phyloP scores from a whole-genome alignment of 1,139 yeast genomes.

The Candida freyschussii region DNA sequence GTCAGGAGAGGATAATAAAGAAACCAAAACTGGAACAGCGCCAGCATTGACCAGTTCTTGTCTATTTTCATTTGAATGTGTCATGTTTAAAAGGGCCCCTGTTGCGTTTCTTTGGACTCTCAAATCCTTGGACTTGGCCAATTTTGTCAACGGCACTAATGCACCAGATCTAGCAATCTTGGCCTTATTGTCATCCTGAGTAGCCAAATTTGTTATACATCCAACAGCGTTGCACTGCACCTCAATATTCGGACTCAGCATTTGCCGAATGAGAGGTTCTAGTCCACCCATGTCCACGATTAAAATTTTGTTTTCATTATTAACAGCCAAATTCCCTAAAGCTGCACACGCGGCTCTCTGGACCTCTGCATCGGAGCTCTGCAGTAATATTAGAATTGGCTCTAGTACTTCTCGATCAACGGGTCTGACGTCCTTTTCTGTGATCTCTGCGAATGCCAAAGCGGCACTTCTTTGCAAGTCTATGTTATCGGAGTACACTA shows the following conservation, averaged over 20 bases:
- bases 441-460: conserved; percentile 95
- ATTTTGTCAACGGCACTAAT: conserved; percentile 82
- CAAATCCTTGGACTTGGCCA: conserved; percentile 90
- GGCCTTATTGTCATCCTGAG: conserved; percentile 96
- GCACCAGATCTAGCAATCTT: conserved; percentile 98
- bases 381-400: conserved; percentile 83
- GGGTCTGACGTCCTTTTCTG: conserved; percentile 90
- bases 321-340: conserved; percentile 92
- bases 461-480: conserved; percentile 98
- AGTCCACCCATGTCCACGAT: conserved; percentile 98
- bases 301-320: conserved; percentile 85
- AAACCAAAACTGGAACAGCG: conserved; percentile 93
- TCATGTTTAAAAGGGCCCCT: conserved; percentile 95
- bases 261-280: conserved; percentile 92
- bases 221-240: conserved; percentile 99
- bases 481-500: conserved; percentile 90
- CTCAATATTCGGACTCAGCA: conserved; percentile 95
- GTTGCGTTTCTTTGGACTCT: conserved; percentile 98
- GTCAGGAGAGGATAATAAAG: conserved; percentile 81
- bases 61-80: conserved; percentile 95
- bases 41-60: conserved; percentile 97
- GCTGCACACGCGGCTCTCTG: conserved; percentile 99
- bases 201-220: conserved; percentile 94
- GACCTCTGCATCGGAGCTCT: conserved; percentile 86
- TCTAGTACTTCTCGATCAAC: conserved; percentile 89